Evolutionary conservation across 129 eudicot genomes (phyloP).

Genomic region (Pulicaria dysenterica): DNA sequence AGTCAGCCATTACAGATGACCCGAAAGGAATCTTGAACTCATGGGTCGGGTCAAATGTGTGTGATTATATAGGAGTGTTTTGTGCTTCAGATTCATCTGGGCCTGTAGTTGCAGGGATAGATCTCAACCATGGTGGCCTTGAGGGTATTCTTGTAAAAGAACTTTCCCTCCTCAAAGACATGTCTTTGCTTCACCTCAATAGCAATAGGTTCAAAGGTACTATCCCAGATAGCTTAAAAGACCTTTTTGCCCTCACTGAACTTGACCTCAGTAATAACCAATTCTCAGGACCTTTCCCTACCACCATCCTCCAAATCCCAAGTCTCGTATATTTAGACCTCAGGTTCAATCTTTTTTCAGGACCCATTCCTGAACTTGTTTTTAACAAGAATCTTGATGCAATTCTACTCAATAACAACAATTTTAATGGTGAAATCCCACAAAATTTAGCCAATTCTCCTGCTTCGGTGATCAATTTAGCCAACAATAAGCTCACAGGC

Average conservation of each 20-base stretch:
- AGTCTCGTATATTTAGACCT: constrained; percentile 73
- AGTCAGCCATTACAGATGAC: constrained; percentile 63
- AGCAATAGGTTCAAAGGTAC: constrained; percentile 71
- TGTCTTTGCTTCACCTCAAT: constrained; percentile 77
- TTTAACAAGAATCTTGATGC: constrained; percentile 78
- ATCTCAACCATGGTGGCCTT: constrained; percentile 79
- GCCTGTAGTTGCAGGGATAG: constrained; percentile 35
- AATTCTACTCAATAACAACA: constrained; percentile 76
- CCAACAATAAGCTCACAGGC: constrained; percentile 62
- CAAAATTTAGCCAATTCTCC: constrained; percentile 61
- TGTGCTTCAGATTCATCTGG: constrained; percentile 36
- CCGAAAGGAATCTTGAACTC: constrained; percentile 52
- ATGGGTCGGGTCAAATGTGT: constrained; percentile 74
- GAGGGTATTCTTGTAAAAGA: constrained; percentile 64
- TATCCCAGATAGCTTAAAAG: constrained; percentile 56
- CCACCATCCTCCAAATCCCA: constrained; percentile 46
- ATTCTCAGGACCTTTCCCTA: constrained; percentile 73
- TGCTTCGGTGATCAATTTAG: constrained; percentile 72
- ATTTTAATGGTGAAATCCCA: constrained; percentile 64
- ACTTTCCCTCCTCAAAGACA: constrained; percentile 58
- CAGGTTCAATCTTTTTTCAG: constrained; percentile 70
- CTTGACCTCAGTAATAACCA: constrained; percentile 87
- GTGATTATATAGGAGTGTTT: constrained; percentile 66
- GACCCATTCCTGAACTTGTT: constrained; percentile 64
- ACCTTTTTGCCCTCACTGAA: constrained; percentile 62